Conservation (phyloP, 1,139 yeast species). For the Groenewaldozyma auringiensis region DNA sequence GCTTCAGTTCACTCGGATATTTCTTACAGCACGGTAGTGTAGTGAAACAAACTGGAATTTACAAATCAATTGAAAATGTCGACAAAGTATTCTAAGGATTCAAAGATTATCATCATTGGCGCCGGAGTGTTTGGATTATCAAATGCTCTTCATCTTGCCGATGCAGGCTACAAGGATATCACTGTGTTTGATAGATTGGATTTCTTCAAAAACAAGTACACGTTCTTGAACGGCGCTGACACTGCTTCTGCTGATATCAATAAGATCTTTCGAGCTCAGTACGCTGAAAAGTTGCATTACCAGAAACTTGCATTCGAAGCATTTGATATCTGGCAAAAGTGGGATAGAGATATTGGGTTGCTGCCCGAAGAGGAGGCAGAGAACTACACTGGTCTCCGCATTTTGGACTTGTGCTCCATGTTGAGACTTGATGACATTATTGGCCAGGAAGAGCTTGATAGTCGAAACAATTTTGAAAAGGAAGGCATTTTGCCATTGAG, state of each 20-base stretch:
- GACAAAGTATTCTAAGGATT: conserved; percentile 5
- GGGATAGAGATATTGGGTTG: conserved; percentile 8
- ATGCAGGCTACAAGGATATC: conserved; percentile 20
- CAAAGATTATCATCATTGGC: conserved; percentile 32
- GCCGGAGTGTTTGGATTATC: conserved; percentile 44
- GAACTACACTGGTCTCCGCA: conserved; percentile 7
- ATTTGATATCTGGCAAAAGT: conserved; percentile 26
- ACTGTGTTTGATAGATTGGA: conserved; percentile 33
- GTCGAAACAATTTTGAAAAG: conserved; percentile 8
- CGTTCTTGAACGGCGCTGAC: conserved; percentile 10
- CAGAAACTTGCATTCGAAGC: conserved; percentile 36
- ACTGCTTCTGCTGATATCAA: conserved; percentile 39
- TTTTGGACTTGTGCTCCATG: conserved; percentile 11
- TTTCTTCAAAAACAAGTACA: conserved; percentile 30
- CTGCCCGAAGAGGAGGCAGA: conserved; percentile 9
- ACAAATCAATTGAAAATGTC: not conserved
- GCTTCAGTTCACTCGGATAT: no score
- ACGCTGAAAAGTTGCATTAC: conserved; percentile 33
- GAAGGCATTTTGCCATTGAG: conserved; percentile 9
- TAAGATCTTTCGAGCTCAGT: conserved; percentile 36
- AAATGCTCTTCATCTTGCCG: conserved; percentile 33
- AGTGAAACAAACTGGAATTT: no score
- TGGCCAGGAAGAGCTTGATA: conserved; percentile 9
- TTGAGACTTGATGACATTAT: conserved; percentile 10
- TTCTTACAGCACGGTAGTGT: no score